Base-by-base conservation (phyloP, 345 rosid species). In the Cardamine chenopodiifolia region DNA sequence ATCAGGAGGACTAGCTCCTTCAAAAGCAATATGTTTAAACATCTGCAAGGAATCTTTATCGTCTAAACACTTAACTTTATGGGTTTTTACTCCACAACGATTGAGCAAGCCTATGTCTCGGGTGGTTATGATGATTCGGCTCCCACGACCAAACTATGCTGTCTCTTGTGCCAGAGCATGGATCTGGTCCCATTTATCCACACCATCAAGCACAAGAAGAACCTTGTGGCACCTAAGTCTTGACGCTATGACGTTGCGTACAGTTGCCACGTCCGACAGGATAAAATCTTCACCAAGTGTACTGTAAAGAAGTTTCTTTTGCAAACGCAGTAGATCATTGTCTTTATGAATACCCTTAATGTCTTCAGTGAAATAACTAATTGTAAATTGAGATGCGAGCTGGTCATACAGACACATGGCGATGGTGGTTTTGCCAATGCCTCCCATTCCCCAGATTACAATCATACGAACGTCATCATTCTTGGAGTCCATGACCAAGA, bases 171-270 rank as follows among this genome's bases (percentile, higher is more conserved):
- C 74, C 19, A 68, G 29, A 7, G 31, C 60, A 13, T 60, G 42
- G 0, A 76, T 44, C 5, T 76, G 79, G 0, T 0, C 12, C 2
- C 13, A 0, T 14, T 60, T 37, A 22, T 76, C 74, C 8, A 44
- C 74, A 61, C 68, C 68, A 40, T 69, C 79, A 39, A 76, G 25
- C 15, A 68, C 74, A 35, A 76, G 20, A 19, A 75, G 34, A 19
- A 68, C 70, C 5, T 22, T 75, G 3, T 67, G 18, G 1, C 13
- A 5, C 5, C n/a, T 5, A 14, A 76, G 79, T 35, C 64, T 53
- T 1, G 3, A 6, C 10, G 3, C 6, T 37, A 68, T 76, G 0
- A 2, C 20, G 0, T 2, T 1, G 6, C 17, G 11, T 50, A 70
- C 19, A 18, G 49, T 55, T 42, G 40, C 65, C 40, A 69, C 55